phyloP scores from a whole-genome alignment of 2,329 filamentous ascomycete species.

The Pseudogymnoascus verrucosus region DNA sequence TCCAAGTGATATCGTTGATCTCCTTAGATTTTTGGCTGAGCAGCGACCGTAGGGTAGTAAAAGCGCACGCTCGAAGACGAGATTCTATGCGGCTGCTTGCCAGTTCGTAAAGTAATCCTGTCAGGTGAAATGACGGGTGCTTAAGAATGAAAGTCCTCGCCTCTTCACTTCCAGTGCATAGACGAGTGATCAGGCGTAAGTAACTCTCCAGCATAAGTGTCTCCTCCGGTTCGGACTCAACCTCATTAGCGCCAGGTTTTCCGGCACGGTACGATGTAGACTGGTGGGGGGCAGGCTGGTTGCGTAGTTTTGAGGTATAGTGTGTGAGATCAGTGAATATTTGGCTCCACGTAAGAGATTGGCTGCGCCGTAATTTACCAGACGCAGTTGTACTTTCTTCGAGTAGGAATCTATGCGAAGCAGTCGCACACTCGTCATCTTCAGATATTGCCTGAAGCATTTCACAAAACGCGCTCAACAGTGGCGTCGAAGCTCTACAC shows the following conservation, averaged over 20 bases:
- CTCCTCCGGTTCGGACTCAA: conserved; percentile 81
- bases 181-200: conserved; percentile 74
- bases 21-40: conserved; percentile 63
- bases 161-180: conserved; percentile 64
- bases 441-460: conserved; percentile 85
- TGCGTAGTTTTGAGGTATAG: conserved; percentile 70
- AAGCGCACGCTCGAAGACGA: conserved; percentile 74
- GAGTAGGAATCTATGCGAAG: conserved; percentile 80
- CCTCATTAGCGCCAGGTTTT: conserved; percentile 56
- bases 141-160: conserved; percentile 69
- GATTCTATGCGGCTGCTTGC: conserved; percentile 69
- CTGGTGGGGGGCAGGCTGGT: conserved; percentile 55
- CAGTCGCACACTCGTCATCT: conserved; percentile 71
- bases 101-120: conserved; percentile 68
- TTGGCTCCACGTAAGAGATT: conserved; percentile 84
- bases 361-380: conserved; percentile 71
- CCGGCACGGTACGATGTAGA: conserved; percentile 46
- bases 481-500: conserved; percentile 85
- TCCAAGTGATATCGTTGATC: conserved; percentile 71
- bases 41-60: conserved; percentile 67
- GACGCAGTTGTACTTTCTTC: conserved; percentile 71
- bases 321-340: conserved; percentile 86
- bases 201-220: conserved; percentile 97
- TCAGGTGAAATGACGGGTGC: conserved; percentile 56
- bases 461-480: conserved; percentile 93